Evolutionary conservation across 2,329 filamentous ascomycete genomes (phyloP), one percentile per base, ranked within the genome.

Genomic region (Keithomyces neogunnii): DNA sequence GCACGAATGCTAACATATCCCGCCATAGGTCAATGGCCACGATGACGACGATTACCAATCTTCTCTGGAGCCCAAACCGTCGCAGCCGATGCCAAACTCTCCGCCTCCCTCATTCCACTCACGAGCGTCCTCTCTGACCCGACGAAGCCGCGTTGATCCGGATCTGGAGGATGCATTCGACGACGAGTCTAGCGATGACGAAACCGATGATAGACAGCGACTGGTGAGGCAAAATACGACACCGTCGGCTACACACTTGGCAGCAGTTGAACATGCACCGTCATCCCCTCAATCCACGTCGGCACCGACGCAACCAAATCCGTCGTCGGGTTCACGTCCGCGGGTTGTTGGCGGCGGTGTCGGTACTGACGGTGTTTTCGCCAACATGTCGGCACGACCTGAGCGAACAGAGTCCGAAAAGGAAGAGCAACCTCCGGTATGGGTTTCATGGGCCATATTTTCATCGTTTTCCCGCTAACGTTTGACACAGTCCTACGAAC

Each of bases 141-240:
- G 68, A 48, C 63, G 61, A 50, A 66, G 62, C 55, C 66, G 62
- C 7, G 86, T 89, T 54, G 84, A 96, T 61, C 78, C 86, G 55
- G 85, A 88, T n/a, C 79, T 99, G 11, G 89, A 88, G 60, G 92
- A 97, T 65, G 90, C 93, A 1, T 99, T 99, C 67, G 92, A 89
- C 65, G 92, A 89, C 65, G 82, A 85, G 55, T 86, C 86, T 56
- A 84, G 84, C 63, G 86, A 87, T 51, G 87, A 87, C 52, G 85
- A 70, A 39, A 76, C 80, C 52, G 89, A 95, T 66, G 89, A 96
- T 68, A 81, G 90, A 59, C 89, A 93, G 70, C 83, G 91, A 58
- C 71, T 97, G 61, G 91, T 96, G 74, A 84, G 88, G 59, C 82
- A 83, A 60, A 84, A 70, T 56, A 71, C 73, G 3, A 60, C 62